Base-by-base conservation (phyloP, 352 stramenopile species). In the Thalassiosira mediterranea region DNA sequence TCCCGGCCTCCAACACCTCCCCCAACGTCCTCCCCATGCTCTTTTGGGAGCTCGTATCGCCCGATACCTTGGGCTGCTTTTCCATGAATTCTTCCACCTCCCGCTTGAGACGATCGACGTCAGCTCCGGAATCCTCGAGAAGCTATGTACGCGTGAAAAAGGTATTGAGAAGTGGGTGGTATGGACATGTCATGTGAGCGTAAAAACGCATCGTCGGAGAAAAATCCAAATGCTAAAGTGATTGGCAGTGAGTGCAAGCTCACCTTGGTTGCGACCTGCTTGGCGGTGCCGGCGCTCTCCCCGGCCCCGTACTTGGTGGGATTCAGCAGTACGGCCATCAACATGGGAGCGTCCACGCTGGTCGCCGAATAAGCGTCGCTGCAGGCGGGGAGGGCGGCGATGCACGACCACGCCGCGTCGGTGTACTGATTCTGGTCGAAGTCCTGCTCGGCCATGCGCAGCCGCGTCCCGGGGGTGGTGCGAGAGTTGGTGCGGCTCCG, bases 361-460 rank as follows among this genome's bases (percentile, higher is more conserved):
- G 61, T 81, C 5, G 83, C 56, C 32, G 76, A 53, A 65, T 91
- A 90, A 42, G 66, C 86, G 34, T 90, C 78, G 0, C 85, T 81
- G 23, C 70, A 87, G 21, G 76, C 79, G 17, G 84, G 88, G 11
- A 93, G 67, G 26, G 72, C 57, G 4, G 79, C 76, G 26, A 93
- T 80, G 8, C 59, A 59, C n/a, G 84, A 59, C 78, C 83, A 93
- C 3, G 84, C 88, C 1, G 84, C 78, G 28, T 91, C 83, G 4
- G 88, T 93, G 61, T 93, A 93, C 29, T 87, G 81, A 0, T 70
- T 59, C 66, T 88, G 58, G 48, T 88, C 76, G 61, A 93, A 93
- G 53, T 91, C 83, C 17, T 88, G 68, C 7, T 72, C 37, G 0
- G 86, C 42, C 67, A 87, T 88, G 31, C 31, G 54, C 46, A 44